Base-by-base conservation (phyloP, 1,284 basidiomycete species). In the Macrocystidia cucumis region DNA sequence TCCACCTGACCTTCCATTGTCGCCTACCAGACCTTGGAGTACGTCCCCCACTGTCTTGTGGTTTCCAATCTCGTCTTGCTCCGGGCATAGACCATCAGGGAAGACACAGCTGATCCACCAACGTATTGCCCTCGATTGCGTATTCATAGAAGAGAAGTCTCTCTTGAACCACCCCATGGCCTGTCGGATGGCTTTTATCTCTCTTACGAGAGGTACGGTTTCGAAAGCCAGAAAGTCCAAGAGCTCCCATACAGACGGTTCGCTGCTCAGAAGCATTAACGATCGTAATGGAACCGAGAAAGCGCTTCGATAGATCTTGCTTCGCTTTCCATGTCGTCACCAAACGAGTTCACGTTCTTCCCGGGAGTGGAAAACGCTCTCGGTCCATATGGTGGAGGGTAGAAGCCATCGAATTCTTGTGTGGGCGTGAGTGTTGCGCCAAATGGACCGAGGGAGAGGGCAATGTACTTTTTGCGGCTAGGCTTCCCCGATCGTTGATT, bases 61-160 rank as follows among this genome's bases (percentile, higher is more conserved):
- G 11, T 47, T 48, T 18, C 48, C 38, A 32, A 51, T 7, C 52
- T 57, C 17, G 22, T 36, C 37, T 13, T 57, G 56, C 43, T 78
- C 69, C 5, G 73, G 71, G 42, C 58, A 74, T 22, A 45, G 44
- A 3, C 72, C 82, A 11, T 62, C 52, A 0, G 81, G 78, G 49
- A 77, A 83, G 2, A 86, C 75, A n/a, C 70, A 75, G 32, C 69
- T 74, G 37, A 89, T 74, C 83, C 85, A 90, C 77, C 83, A 90
- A 22, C 69, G 69, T 51, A 84, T 85, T 37, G 50, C 45, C 35
- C 43, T 34, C n/a, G 35, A 35, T 8, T 27, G 34, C n/a, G 32
- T 27, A 9, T 40, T 37, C 12, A 34, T 27, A 28, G 29, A 21
- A 8, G 32, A 42, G 14, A 61, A 34, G 32, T 57, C 50, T 8